Evolutionary conservation across 1,139 yeast genomes (phyloP), one percentile per base, ranked within the genome.

Genomic region (Protomyces gravidus): DNA sequence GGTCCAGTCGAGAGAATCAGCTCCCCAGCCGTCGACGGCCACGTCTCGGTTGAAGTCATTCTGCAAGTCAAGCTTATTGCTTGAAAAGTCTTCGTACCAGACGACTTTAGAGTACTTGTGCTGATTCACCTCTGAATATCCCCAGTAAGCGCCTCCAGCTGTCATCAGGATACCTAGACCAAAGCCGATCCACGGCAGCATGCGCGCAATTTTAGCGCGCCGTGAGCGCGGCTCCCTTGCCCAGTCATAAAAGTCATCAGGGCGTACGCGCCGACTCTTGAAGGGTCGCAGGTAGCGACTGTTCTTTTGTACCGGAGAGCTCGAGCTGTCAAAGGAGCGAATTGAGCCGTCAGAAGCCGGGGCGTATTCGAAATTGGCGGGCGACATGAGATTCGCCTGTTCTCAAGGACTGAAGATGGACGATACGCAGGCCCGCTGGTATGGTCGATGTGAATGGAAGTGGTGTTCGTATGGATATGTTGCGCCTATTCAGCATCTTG

Each of bases 11-110:
- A 36, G 42, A 3, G 42, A 36, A 36, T 36, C 42, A 9, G 42
- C 42, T 15, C 42, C 42, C 42, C 42, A 53, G 6, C 49, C 58
- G 21, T 39, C 63, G 42, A 63, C 62, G 15, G 64, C 63, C 19
- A 63, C 65, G 15, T 62, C 57, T 28, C 63, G 63, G 27, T 56
- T 52, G 21, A 62, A 63, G 49, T 50, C 62, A 9, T 33, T 30
- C 58, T 62, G 50, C 11, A 59, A 7, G 19, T 47, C 25, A n/a
- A 36, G 21, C 28, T 49, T 49, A 21, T 50, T 23, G 9, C 51
- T 57, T 11, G 33, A n/a, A 17, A 51, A 48, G 52, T 62, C 63
- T 27, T 55, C 59, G 28, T 59, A 63, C 33, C 45, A 48, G 17
- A 63, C 33, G 25, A 63, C 65, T 19, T 45, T 23, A 21, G 64